Conservation (phyloP, 352 stramenopile species). For the Peronospora belbahrii region DNA sequence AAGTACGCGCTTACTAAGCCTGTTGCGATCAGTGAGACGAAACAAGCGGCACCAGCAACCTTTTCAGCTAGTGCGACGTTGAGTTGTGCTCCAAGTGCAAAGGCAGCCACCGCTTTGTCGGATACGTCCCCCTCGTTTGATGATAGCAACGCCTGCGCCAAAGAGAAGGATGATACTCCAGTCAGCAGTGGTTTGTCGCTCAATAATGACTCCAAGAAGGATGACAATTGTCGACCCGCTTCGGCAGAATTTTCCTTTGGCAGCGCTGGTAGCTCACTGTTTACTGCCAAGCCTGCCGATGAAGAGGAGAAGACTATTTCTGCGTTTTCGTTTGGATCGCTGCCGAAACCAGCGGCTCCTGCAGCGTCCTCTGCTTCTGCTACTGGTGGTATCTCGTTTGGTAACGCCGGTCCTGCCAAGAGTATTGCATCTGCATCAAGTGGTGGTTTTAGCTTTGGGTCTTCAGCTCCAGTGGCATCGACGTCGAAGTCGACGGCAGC, state of each 20-base stretch:
- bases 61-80: slow-evolving; percentile 17
- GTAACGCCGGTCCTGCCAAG: slow-evolving; percentile 17
- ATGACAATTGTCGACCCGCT: slow-evolving; percentile 4
- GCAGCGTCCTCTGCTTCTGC: slow-evolving; percentile 13
- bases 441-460: slow-evolving; percentile 28
- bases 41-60: slow-evolving; percentile 12
- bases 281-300: slow-evolving; percentile 23
- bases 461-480: slow-evolving; percentile 8
- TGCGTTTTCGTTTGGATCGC: slow-evolving; percentile 40
- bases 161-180: slow-evolving; percentile 11
- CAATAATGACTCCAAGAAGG: slow-evolving; percentile 13
- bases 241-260: slow-evolving; percentile 16
- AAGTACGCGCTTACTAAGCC: slow-evolving; percentile 62
- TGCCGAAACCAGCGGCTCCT: slow-evolving; percentile 17
- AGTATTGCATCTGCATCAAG: slow-evolving; percentile 11
- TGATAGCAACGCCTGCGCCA: neutral
- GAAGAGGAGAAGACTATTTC: slow-evolving; percentile 26
- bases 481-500: slow-evolving; percentile 12
- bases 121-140: slow-evolving; percentile 32
- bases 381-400: slow-evolving; percentile 41
- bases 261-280: slow-evolving; percentile 31
- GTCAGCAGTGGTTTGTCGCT: slow-evolving; percentile 14
- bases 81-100: slow-evolving; percentile 9
- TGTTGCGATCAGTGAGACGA: slow-evolving; percentile 34
- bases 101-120: slow-evolving; percentile 7